A percentile compares a stretch with the other conserved stretches of the same genome.
Conservation (phyloP, 2,329 filamentous ascomycete species). For the Calonectria crousiana region DNA sequence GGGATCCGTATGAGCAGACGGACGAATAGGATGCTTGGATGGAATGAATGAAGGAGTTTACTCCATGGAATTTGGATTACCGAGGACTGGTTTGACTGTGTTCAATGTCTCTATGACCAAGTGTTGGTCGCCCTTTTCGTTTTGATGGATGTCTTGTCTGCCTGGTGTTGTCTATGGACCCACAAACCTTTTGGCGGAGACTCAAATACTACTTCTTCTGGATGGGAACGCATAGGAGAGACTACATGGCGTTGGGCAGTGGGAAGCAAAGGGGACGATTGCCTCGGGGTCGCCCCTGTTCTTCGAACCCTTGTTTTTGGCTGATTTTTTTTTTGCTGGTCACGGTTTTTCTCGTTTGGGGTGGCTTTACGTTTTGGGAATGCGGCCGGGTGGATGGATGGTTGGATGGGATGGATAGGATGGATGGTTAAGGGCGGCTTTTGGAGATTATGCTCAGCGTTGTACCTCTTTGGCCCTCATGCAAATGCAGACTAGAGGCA, state of each 20-base stretch:
- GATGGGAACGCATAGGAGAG: conserved; percentile 35
- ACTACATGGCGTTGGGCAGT: conserved; percentile 42
- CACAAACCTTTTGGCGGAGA: conserved; percentile 12
- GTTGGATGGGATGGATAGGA: neutral
- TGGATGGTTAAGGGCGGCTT: conserved; percentile 9
- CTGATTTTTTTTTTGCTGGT: conserved; percentile 1
- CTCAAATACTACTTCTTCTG: conserved; percentile 11
- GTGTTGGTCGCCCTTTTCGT: neutral
- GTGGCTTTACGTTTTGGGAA: conserved; percentile 22
- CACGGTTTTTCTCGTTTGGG: conserved; percentile 7
- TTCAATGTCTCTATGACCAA: neutral
- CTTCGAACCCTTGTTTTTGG: conserved; percentile 26
- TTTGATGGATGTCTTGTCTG: conserved; percentile 14
- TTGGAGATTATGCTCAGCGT: conserved; percentile 10
- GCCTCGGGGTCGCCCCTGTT: conserved; percentile 16
- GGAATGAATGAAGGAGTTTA: conserved; percentile 20
- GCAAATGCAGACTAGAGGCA: conserved; percentile 30
- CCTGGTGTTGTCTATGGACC: conserved; percentile 20
- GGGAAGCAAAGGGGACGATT: conserved; percentile 31
- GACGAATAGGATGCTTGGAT: conserved; percentile 8
- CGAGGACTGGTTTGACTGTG: conserved; percentile 8
- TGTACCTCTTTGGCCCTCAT: neutral
- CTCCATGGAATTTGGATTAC: conserved; percentile 12
- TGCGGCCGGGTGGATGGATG: neutral
- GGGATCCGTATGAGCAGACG: neutral